Evolutionary conservation across 306 rosid genomes (phyloP), one percentile per base, ranked within the genome.

Genomic region (Lathyrus tuberosus): DNA sequence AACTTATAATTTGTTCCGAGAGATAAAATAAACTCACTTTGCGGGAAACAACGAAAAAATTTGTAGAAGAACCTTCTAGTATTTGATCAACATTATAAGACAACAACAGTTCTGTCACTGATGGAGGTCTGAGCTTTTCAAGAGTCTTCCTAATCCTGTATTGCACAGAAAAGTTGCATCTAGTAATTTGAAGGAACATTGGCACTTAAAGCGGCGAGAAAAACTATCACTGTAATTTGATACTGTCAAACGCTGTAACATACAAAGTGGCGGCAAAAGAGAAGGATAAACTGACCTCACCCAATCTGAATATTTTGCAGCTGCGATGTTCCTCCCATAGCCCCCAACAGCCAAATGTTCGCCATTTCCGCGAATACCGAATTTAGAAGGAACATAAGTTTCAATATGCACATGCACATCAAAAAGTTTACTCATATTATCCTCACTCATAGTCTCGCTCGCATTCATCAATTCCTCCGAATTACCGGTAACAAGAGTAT

Each of bases 261-360:
- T n/a, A n/a, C n/a, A n/a, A n/a, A n/a, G n/a, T n/a, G n/a, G n/a
- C n/a, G n/a, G n/a, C n/a, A n/a, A n/a, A n/a, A n/a, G n/a, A n/a
- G n/a, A n/a, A n/a, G n/a, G n/a, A n/a, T 38, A 62, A 56, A 78
- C 95, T 59, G 38, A 89, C 98, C 96, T 90, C 33, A 88, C 96
- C 98, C 96, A 90, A 73, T 88, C 88, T 56, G 96, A 85, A 65
- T 92, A 88, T 87, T 92, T 92, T 8, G 98, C 98, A 70, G 79
- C 78, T 20, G 96, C 96, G 11, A 75, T 30, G 13, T 88, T 81
- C 80, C 98, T 92, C 77, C 93, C 88, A 3, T 33, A 62, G 62
- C 96, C 96, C 53, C 80, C 96, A 69, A 86, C 68, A 4, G 96
- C 98, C 88, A 90, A 81, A 79, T 62, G 83, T 17, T 81, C 93